phyloP scores from a whole-genome alignment of 2,329 filamentous ascomycete species.

The Pestalotiopsis sp. region DNA sequence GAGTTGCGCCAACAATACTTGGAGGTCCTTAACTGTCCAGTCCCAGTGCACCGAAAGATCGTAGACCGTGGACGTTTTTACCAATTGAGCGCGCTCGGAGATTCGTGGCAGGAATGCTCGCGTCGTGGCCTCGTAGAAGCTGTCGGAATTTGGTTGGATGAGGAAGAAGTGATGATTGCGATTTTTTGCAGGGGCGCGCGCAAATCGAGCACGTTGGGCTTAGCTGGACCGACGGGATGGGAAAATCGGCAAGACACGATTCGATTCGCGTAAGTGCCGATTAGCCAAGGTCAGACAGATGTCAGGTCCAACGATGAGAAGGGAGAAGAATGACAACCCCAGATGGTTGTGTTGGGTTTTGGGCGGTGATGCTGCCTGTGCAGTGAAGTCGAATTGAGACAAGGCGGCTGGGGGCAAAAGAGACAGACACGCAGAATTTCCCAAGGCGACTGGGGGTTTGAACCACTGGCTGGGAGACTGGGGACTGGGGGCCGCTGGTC shows the following conservation, averaged over 20 bases:
- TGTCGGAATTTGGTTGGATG: neutral
- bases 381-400: conserved; percentile 5
- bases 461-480: neutral
- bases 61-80: neutral
- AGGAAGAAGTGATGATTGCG: neutral
- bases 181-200: neutral
- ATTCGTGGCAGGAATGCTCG: neutral
- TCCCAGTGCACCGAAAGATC: neutral
- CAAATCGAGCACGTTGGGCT: neutral
- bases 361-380: conserved; percentile 1
- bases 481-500: neutral
- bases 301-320: neutral
- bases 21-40: neutral
- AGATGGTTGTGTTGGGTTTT: neutral
- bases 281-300: neutral
- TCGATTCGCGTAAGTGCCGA: neutral
- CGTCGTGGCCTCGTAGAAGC: neutral
- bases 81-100: neutral
- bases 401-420: conserved; percentile 7
- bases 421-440: conserved; percentile 8
- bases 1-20: neutral
- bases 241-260: neutral
- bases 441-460: conserved; percentile 1
- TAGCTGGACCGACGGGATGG: neutral
- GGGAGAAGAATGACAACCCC: neutral